Percentiles rank a stretch among this genome's conserved stretches.
Evolutionary conservation across 768 basidiomycete genomes (phyloP).

Genomic region (Phylloporus arenicola): DNA sequence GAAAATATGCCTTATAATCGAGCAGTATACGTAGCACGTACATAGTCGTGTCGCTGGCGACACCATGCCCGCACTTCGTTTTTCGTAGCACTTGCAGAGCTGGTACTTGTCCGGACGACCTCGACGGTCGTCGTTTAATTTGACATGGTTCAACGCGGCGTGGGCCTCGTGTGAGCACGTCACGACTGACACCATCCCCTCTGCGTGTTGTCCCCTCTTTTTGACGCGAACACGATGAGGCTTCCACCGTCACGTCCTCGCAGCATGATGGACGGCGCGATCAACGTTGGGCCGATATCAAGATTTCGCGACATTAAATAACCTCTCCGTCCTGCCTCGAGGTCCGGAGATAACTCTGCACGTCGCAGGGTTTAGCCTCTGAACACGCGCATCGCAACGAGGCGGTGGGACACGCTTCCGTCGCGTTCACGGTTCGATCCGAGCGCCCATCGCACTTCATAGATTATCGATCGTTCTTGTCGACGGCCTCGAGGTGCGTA

Average conservation of each 20-base stretch:
- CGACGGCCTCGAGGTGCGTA: not conserved
- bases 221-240: not conserved
- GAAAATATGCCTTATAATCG: constrained; percentile 27
- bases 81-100: constrained; percentile 13
- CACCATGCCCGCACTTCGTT: constrained; percentile 12
- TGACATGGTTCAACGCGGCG: not conserved
- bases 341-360: not conserved
- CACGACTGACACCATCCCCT: not conserved
- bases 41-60: constrained; percentile 29
- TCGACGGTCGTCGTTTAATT: constrained; percentile 12
- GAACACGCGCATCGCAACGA: not conserved
- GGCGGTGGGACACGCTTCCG: not conserved
- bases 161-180: not conserved
- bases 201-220: not conserved
- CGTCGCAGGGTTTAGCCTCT: not conserved
- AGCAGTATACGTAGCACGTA: constrained; percentile 16
- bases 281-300: not conserved
- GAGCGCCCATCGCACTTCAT: not conserved
- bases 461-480: not conserved
- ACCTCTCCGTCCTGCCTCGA: not conserved
- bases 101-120: constrained; percentile 11
- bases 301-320: not conserved
- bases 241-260: not conserved
- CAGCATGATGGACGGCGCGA: too few relatives aligned
- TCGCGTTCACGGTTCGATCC: not conserved